phyloP scores from a whole-genome alignment of 805 yeast genomes.

The Lipomyces oligophaga region DNA sequence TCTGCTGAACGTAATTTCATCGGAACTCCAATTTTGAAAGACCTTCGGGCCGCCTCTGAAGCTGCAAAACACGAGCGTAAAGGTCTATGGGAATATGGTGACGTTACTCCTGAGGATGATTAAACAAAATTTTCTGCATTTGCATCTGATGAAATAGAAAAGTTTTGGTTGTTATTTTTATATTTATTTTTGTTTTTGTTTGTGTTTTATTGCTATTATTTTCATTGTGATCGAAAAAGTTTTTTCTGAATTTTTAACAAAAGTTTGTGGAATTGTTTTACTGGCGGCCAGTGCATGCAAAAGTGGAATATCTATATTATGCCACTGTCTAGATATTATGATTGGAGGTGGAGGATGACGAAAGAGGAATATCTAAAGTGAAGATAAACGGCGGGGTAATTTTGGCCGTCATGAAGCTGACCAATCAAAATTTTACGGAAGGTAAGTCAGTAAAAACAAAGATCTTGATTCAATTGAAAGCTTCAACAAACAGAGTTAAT shows the following conservation, averaged over 20 bases:
- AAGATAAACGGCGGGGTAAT: too few species aligned
- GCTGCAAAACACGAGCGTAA: constrained; percentile 51
- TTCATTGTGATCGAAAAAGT: neutral
- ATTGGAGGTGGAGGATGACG: too few species aligned
- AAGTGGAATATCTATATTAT: too few species aligned
- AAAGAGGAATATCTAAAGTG: too few species aligned
- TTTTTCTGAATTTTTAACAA: too few species aligned
- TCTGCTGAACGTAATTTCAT: constrained; percentile 5
- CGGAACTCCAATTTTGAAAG: constrained; percentile 8
- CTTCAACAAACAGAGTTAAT: neutral
- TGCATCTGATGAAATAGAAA: neutral
- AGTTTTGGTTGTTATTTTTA: neutral
- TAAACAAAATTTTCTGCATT: neutral
- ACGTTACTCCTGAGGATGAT: constrained; percentile 33
- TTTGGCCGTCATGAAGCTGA: too few species aligned
- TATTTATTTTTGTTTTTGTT: neutral
- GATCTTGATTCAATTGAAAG: neutral
- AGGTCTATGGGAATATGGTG: constrained; percentile 72
- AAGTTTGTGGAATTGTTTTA: too few species aligned
- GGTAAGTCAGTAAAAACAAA: neutral
- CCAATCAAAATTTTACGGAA: too few species aligned
- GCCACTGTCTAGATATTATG: too few species aligned
- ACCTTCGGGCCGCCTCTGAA: constrained; percentile 41
- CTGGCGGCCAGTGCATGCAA: too few species aligned
- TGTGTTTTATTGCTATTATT: neutral